Base-by-base conservation (phyloP, 2,329 filamentous ascomycete species). In the Akanthomyces dipterigenus region DNA sequence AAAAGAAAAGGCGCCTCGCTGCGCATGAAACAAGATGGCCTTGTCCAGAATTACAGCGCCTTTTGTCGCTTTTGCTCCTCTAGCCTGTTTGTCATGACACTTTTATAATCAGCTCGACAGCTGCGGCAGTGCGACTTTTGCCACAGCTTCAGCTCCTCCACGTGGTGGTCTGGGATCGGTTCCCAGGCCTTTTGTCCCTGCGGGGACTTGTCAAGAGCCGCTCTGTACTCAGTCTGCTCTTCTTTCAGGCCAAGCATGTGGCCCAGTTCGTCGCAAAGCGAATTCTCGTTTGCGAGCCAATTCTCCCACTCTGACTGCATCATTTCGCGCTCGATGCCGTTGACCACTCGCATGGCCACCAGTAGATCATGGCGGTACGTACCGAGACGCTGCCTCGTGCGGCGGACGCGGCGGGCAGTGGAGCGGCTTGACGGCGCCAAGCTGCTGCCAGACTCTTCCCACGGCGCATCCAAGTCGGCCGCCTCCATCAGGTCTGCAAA, bases 251-350 rank as follows among this genome's bases (percentile, higher is more conserved):
- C 62, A 22, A 88, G 71, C 68, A 81, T 73, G 36, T 70, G 70
- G 28, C 78, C 76, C 6, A 84, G 77, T 69, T 88, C 83, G 61
- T 85, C 84, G 72, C 95, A 99, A 54, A 90, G 84, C 38, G 80
- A 75, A 65, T 86, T 88, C 76, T 99, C 95, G 66, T 90, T 88
- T 3, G 83, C 75, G 34, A 98, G 81, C 93, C 93, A 99, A 65
- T 90, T 90, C 76, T 96, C 93, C 88, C 92, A 99, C 73, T 97
- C 93, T 0, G 89, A 88, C 69, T 86, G 84, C 59, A 98, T 75
- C 72, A 96, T 88, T 73, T 97, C 92, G 62, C 84, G 82, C 78
- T 98, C 95, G 31, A 98, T 86, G 62, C 83, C 88, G 74, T 98
- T 97, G 63, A 98, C 88, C 2, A 97, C 85, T 5, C 93, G 86